Conservation (phyloP, 192 early-diverging fungal genomes). For the Obelidium mucronatum region DNA sequence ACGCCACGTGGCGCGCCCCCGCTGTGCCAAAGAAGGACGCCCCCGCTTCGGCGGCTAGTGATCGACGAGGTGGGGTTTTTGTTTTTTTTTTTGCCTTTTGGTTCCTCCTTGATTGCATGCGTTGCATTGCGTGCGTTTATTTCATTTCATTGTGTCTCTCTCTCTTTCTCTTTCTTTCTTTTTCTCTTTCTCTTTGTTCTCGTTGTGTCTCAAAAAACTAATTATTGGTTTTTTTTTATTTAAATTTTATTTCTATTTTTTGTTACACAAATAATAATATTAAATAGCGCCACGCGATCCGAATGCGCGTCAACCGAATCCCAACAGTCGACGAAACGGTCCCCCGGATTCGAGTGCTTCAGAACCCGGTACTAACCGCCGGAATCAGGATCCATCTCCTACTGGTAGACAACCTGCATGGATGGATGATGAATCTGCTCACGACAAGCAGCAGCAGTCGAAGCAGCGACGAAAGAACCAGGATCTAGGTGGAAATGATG, state of each 20-base stretch:
- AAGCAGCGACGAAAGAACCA: constrained; percentile 4
- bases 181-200: no score
- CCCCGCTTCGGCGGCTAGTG: background rate
- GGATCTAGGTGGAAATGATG: background rate
- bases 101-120: no score
- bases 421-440: background rate
- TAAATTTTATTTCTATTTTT: no score
- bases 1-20: background rate
- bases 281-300: background rate
- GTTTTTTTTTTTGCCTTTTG: background rate
- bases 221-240: no score
- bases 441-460: background rate
- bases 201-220: no score
- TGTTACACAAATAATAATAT: background rate
- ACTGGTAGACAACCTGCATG: background rate
- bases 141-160: no score
- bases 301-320: background rate
- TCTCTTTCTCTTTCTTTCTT: no score
- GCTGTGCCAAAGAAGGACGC: background rate
- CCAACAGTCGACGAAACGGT: background rate
- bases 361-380: background rate
- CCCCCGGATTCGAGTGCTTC: no score
- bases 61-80: background rate
- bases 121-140: no score
- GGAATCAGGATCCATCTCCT: background rate